Percentiles rank a stretch among this genome's conserved stretches.
These are phyloP conservation scores for Vitis vinifera DNA, from an alignment of 164 flowering plant species.

Conservation along the genomic window ASM3070453v1 NC_081807.1:18763001-18763500, in stretches of 20 bases:
- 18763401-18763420: slow-evolving; percentile 16
- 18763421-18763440: background rate
- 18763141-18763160: slow-evolving; percentile 11
- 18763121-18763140: slow-evolving; percentile 8
- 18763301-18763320: slow-evolving; percentile 5
- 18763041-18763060: slow-evolving; percentile 2
- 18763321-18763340: slow-evolving; percentile 1
- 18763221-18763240: slow-evolving; percentile 5
- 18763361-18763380: background rate
- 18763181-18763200: background rate
- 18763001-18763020: slow-evolving; percentile 2
- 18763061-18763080: slow-evolving; percentile 4
- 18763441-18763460: background rate
- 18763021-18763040: background rate
- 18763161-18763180: slow-evolving; percentile 14
- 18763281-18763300: slow-evolving; percentile 3
- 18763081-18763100: slow-evolving; percentile 7
- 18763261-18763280: slow-evolving; percentile 5
- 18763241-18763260: slow-evolving; percentile 5
- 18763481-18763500: slow-evolving; percentile 2
- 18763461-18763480: slow-evolving; percentile 3
- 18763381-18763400: slow-evolving; percentile 8
- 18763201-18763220: slow-evolving; percentile 3
- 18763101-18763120: slow-evolving; percentile 11
- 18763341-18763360: slow-evolving; percentile 9